These are phyloP conservation scores for Penicillium griseofulvum DNA, from an alignment of 2,329 filamentous ascomycete genomes.

Conservation along the genomic window DNA sequence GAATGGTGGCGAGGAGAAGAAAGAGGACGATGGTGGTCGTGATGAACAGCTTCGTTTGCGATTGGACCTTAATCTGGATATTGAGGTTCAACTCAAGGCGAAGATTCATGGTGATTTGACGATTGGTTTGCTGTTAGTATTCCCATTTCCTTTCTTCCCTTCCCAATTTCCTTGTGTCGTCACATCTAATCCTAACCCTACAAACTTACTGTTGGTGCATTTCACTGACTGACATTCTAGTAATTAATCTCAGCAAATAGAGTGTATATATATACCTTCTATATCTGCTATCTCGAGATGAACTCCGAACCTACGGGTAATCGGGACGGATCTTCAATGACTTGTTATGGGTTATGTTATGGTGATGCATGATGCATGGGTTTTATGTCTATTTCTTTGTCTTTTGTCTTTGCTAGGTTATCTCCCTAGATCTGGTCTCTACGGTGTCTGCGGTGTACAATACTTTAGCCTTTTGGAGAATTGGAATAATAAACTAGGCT, in stretches of 20 bases:
- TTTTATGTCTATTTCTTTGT: slow-evolving; percentile 1
- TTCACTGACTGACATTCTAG: slow-evolving; percentile 10
- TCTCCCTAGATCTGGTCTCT: slow-evolving; percentile 14
- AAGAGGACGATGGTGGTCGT: slow-evolving; percentile 48
- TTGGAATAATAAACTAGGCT: slow-evolving; percentile 7
- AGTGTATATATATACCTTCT: not conserved
- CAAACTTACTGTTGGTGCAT: not conserved
- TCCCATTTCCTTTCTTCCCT: not conserved
- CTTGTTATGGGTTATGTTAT: slow-evolving; percentile 12
- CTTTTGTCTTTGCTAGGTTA: slow-evolving; percentile 3
- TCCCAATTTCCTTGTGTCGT: not conserved
- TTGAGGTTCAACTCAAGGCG: slow-evolving; percentile 82
- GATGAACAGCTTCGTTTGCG: slow-evolving; percentile 68
- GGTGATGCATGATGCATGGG: slow-evolving; percentile 19
- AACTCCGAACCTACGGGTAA: no score
- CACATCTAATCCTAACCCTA: not conserved
- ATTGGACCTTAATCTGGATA: slow-evolving; percentile 74
- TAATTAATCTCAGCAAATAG: slow-evolving; percentile 10
- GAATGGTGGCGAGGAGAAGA: slow-evolving; percentile 35
- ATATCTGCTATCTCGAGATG: not conserved
- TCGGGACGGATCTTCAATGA: not conserved
- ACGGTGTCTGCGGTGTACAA: slow-evolving; percentile 20
- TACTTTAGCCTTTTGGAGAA: slow-evolving; percentile 17
- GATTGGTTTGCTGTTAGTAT: slow-evolving; percentile 69
- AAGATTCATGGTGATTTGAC: slow-evolving; percentile 82